Conservation (phyloP, 106 monocot genomes). For the Allium sativum region DNA sequence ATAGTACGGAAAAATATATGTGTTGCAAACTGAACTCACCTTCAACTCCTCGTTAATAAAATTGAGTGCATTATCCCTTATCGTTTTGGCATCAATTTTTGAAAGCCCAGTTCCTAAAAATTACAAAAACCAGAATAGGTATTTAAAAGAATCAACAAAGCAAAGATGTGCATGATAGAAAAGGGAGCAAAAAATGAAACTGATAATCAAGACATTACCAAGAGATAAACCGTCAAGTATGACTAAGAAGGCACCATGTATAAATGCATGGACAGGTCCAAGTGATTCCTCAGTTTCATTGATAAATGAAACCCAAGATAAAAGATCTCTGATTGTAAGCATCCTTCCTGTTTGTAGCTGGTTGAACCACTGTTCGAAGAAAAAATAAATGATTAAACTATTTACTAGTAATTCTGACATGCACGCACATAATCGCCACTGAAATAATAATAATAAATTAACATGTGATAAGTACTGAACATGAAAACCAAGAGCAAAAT, state of each 20-base stretch:
- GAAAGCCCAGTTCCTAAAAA: conserved; percentile 53
- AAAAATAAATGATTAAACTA: background rate
- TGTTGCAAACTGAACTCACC: conserved; percentile 13
- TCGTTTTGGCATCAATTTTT: conserved; percentile 34
- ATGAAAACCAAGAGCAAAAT: background rate
- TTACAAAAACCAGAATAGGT: background rate
- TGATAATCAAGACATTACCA: conserved; percentile 31
- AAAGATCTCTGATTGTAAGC: conserved; percentile 90
- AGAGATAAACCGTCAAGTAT: conserved; percentile 90
- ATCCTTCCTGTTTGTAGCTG: conserved; percentile 55
- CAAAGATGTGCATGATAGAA: background rate
- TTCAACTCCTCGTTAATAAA: conserved; percentile 52
- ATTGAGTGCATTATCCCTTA: conserved; percentile 39
- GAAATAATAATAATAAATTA: no score
- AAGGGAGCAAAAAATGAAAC: background rate
- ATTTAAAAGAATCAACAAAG: background rate
- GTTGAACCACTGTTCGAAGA: conserved; percentile 68
- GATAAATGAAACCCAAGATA: conserved; percentile 82
- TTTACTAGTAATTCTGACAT: no score
- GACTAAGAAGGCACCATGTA: conserved; percentile 86
- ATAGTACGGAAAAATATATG: no score
- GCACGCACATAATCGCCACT: no score
- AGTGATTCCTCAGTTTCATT: conserved; percentile 58
- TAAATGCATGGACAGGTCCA: conserved; percentile 43
- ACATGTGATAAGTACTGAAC: background rate